phyloP scores from a whole-genome alignment of 495 filamentous ascomycete genomes.

The Penicillium mononematosum region DNA sequence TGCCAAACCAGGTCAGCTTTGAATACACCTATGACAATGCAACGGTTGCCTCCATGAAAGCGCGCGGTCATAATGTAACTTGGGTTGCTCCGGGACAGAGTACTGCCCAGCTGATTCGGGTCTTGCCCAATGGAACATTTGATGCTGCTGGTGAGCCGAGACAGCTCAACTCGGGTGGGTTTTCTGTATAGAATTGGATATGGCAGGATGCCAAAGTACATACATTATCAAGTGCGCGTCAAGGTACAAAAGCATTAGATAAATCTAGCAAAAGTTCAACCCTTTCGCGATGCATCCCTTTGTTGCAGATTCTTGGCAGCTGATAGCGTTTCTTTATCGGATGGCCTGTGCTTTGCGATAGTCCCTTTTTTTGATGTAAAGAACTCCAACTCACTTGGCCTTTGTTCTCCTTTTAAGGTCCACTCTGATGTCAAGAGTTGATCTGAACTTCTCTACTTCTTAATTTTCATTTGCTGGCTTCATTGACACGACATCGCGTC shows the following conservation, averaged over 20 bases:
- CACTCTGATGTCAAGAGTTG: background rate
- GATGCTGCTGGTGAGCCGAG: slow-evolving; percentile 77
- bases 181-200: slow-evolving; percentile 50
- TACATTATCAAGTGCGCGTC: background rate
- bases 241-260: background rate
- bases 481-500: background rate
- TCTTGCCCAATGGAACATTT: slow-evolving; percentile 69
- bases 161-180: slow-evolving; percentile 70
- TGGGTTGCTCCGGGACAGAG: slow-evolving; percentile 64
- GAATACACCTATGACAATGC: slow-evolving; percentile 69
- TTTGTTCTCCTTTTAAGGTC: background rate
- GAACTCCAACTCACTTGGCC: background rate
- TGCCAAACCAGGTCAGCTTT: slow-evolving; percentile 65
- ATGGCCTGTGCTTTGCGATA: background rate
- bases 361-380: background rate
- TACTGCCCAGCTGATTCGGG: slow-evolving; percentile 68
- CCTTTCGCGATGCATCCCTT: background rate
- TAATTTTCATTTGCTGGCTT: background rate
- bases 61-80: slow-evolving; percentile 69
- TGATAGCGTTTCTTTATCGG: background rate
- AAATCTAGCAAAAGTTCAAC: background rate
- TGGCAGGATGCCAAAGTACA: slow-evolving; percentile 1
- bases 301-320: background rate
- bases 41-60: slow-evolving; percentile 62
- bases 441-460: background rate